Base-by-base conservation (phyloP, 1,284 basidiomycete genomes). In the Leccinum fallax region DNA sequence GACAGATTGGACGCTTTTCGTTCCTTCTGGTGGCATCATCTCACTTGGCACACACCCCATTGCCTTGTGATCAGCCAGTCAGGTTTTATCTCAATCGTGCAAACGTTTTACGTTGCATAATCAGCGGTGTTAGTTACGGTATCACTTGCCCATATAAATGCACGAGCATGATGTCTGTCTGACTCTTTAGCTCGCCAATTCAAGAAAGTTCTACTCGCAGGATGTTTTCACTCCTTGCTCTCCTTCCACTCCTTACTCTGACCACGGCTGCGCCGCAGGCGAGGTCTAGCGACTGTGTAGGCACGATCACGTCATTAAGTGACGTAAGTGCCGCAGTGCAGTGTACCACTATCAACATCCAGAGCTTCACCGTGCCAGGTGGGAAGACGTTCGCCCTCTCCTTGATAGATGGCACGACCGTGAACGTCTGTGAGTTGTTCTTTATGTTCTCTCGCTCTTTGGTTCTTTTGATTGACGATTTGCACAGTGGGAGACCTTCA, bases 401-500 rank as follows among this genome's bases (percentile, higher is more conserved):
- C 36, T 69, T 84, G 48, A 56, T 77, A 57, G 65, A 69, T 16
- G 78, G 79, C 3, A 78, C 81, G 0, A 81, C 75, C 3, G 83
- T 84, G 55, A 83, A 76, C 4, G 53, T 73, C 26, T 51, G 72
- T 75, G 53, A 64, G 73, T 62, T n/a, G 6, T 53, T 13, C 1
- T n/a, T 16, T 16, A 48, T 46, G 15, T 5, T 21, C 55, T 53
- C 40, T 1, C 11, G 5, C 30, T 19, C 7, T 24, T 8, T 30
- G 11, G 34, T 11, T 38, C 43, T 46, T 46, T 13, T 3, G n/a
- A 34, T 57, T 53, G 58, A 28, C 51, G 46, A 46, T 32, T 16
- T 28, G 21, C 19, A 7, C 43, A 84, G 82, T 77, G 60, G 83
- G 83, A 11, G 76, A 82, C 11, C 74, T 85, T 40, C 64, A 66